Conservation (phyloP, 2,329 filamentous ascomycete species). For the Zymoseptoria passerinii region DNA sequence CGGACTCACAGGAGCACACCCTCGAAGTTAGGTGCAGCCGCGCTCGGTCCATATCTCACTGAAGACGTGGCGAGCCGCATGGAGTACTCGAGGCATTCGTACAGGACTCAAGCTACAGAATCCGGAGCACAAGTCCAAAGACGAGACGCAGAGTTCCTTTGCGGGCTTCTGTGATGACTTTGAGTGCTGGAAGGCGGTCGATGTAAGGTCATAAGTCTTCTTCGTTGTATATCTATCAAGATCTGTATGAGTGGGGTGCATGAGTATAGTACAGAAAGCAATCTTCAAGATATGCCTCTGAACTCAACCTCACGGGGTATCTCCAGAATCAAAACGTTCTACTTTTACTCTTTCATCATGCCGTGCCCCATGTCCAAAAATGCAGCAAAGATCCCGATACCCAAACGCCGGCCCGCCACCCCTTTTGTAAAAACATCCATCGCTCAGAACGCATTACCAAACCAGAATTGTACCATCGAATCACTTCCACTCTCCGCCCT, state of each 20-base stretch:
- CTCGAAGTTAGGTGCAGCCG: no score
- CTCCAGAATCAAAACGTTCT: not conserved
- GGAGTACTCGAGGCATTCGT: no score
- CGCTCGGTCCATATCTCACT: no score
- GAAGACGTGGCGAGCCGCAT: no score
- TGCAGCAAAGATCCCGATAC: not conserved
- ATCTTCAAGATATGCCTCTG: not conserved
- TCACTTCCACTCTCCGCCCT: not conserved
- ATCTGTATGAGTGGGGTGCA: not conserved
- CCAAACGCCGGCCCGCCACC: not conserved
- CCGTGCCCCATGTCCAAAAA: not conserved
- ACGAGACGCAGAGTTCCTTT: no score
- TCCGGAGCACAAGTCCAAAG: no score
- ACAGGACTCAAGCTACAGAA: no score
- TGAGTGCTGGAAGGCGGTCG: no score
- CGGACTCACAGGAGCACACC: no score
- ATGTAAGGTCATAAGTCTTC: not conserved
- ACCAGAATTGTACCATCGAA: not conserved
- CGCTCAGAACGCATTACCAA: slow-evolving; percentile 1
- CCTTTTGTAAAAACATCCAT: not conserved
- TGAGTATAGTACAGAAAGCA: not conserved
- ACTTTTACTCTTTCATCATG: not conserved
- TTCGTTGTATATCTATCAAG: not conserved
- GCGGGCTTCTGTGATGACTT: no score
- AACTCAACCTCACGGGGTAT: not conserved